Evolutionary conservation across 305 asterid species (phyloP).

Genomic region (Fraxinus xanthoxyloides): DNA sequence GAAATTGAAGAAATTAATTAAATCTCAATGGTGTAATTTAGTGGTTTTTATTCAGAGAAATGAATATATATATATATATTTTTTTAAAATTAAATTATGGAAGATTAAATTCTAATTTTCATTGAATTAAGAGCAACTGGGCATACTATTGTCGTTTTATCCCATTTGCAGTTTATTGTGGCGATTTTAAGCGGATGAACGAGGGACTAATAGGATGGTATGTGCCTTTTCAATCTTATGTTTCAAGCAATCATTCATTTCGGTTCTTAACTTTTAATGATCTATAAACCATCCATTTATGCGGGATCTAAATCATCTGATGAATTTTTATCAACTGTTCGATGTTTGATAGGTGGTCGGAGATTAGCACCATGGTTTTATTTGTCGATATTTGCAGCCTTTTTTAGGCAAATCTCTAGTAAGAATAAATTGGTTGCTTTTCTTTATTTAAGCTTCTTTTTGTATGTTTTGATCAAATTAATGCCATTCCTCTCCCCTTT

Average conservation of each 20-base stretch:
- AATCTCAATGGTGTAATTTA: not conserved
- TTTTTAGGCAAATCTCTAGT: conserved; percentile 44
- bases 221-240: not conserved
- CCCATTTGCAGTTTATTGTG: conserved; percentile 49
- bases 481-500: not conserved
- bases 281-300: not conserved
- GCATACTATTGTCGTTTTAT: not conserved
- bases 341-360: conserved; percentile 50
- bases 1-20: not conserved
- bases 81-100: not conserved
- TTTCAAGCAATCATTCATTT: not conserved
- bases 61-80: not conserved
- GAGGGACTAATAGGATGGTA: conserved; percentile 69
- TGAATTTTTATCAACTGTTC: not conserved
- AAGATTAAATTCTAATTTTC: not conserved
- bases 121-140: not conserved
- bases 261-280: not conserved
- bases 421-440: conserved; percentile 18
- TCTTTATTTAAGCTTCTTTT: not conserved
- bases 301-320: not conserved
- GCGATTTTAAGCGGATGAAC: conserved; percentile 75
- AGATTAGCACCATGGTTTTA: conserved; percentile 60
- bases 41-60: not conserved
- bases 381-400: conserved; percentile 36
- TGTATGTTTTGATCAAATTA: not conserved